These are phyloP conservation scores for Pittosporum tobira DNA, from an alignment of 129 eudicot species.

Conservation along the genomic window DNA sequence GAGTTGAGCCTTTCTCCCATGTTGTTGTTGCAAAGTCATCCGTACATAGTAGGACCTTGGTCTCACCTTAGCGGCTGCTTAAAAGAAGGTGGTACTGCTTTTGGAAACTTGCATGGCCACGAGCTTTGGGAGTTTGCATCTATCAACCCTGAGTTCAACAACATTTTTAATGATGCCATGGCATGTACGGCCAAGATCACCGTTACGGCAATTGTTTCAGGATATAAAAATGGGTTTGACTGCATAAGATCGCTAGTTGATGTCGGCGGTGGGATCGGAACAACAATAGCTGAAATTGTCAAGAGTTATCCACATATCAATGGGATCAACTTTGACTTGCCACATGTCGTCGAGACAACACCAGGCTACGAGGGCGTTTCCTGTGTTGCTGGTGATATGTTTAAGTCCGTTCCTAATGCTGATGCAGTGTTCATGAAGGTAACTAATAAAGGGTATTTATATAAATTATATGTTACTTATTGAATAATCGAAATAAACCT, in stretches of 20 bases:
- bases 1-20: constrained; percentile 19
- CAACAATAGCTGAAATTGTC: constrained; percentile 22
- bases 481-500: not conserved
- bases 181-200: constrained; percentile 19
- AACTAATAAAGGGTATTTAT: not conserved
- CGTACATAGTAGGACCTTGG: constrained; percentile 5
- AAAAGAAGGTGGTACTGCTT: constrained; percentile 26
- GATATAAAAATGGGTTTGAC: constrained; percentile 11
- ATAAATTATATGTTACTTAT: no score
- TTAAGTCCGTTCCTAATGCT: constrained; percentile 21
- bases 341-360: constrained; percentile 31
- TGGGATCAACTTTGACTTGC: constrained; percentile 34
- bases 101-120: constrained; percentile 25
- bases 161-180: constrained; percentile 27
- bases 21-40: constrained; percentile 17
- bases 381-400: constrained; percentile 32
- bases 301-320: constrained; percentile 26
- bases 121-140: constrained; percentile 23
- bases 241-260: constrained; percentile 24
- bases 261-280: constrained; percentile 36
- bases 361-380: constrained; percentile 6
- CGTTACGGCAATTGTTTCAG: constrained; percentile 1
- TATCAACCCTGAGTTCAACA: constrained; percentile 12
- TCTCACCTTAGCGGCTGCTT: constrained; percentile 18
- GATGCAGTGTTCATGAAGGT: constrained; percentile 35